A percentile compares a stretch with the other conserved stretches of the same genome.
These are phyloP conservation scores for Phellinidium pouzarii DNA, from an alignment of 1,284 basidiomycete species.

Conservation along the genomic window DNA sequence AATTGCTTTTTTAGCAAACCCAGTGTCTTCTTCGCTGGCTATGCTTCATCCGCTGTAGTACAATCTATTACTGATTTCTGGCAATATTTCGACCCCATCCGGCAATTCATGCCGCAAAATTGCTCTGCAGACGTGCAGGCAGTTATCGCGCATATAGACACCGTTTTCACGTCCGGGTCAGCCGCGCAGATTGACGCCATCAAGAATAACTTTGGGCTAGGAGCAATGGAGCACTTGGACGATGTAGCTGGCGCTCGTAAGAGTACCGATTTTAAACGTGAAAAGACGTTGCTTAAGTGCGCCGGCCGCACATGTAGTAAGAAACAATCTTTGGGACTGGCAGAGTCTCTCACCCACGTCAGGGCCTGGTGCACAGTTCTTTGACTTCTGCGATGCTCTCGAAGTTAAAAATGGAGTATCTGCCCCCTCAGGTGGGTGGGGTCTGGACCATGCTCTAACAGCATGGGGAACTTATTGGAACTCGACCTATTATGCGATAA, in stretches of 20 bases:
- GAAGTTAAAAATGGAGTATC: constrained; percentile 58
- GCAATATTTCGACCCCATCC: constrained; percentile 66
- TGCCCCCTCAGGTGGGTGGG: constrained; percentile 53
- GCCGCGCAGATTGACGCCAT: constrained; percentile 40
- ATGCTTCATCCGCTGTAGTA: constrained; percentile 67
- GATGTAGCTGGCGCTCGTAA: constrained; percentile 58
- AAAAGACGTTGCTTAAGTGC: neutral
- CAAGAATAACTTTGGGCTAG: constrained; percentile 54
- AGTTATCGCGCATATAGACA: constrained; percentile 58
- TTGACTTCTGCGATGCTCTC: constrained; percentile 64
- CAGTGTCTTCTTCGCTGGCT: constrained; percentile 58
- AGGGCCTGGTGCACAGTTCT: constrained; percentile 41
- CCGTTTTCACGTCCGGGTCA: constrained; percentile 42
- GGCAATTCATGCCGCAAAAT: constrained; percentile 62
- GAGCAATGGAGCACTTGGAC: constrained; percentile 49
- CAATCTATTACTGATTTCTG: constrained; percentile 67
- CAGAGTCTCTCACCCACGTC: constrained; percentile 45
- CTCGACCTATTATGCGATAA: constrained; percentile 32
- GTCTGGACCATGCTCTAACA: constrained; percentile 51
- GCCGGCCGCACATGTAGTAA: constrained; percentile 33
- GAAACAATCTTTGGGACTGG: constrained; percentile 51
- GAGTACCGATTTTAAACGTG: constrained; percentile 15
- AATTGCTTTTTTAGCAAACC: constrained; percentile 43
- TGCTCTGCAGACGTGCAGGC: constrained; percentile 65
- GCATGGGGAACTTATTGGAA: constrained; percentile 59